Evolutionary conservation across 139 green algal species (phyloP).

Genomic region (Chlorella sorokiniana): DNA sequence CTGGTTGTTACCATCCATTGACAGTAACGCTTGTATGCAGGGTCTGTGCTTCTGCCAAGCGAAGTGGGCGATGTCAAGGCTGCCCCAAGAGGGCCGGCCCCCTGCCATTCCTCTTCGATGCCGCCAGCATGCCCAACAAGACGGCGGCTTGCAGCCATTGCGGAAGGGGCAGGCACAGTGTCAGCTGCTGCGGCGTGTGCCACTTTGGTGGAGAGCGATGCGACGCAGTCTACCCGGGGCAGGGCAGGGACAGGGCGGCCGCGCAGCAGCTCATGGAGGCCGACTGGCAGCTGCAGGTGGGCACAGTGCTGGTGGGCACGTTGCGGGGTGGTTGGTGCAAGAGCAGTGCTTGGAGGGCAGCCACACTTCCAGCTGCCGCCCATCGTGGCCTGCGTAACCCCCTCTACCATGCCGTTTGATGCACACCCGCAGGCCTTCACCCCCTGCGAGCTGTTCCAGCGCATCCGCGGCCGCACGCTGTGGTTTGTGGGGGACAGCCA

Average conservation of each 20-base stretch:
- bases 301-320: neutral
- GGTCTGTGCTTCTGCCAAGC: neutral
- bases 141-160: neutral
- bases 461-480: constrained; percentile 43
- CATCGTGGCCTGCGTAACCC: neutral
- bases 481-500: constrained; percentile 48
- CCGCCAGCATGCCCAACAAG: neutral
- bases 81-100: neutral
- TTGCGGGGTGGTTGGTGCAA: neutral
- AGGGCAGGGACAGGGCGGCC: neutral
- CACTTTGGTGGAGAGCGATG: constrained; percentile 4
- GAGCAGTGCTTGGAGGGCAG: neutral
- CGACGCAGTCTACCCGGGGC: neutral
- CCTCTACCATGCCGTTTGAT: neutral
- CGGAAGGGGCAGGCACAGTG: neutral
- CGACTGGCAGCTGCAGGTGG: neutral
- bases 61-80: neutral
- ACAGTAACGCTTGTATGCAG: neutral
- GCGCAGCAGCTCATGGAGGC: neutral
- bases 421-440: constrained; percentile 11
- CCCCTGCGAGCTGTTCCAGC: constrained; percentile 46
- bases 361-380: neutral
- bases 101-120: constrained; percentile 21
- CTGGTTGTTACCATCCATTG: too few species aligned
- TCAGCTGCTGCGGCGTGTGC: constrained; percentile 27